Percentiles rank a stretch among this genome's conserved stretches.
These are phyloP conservation scores for Hymenoscyphus albidus DNA, from an alignment of 2,329 filamentous ascomycete species.

Conservation along the genomic window DNA sequence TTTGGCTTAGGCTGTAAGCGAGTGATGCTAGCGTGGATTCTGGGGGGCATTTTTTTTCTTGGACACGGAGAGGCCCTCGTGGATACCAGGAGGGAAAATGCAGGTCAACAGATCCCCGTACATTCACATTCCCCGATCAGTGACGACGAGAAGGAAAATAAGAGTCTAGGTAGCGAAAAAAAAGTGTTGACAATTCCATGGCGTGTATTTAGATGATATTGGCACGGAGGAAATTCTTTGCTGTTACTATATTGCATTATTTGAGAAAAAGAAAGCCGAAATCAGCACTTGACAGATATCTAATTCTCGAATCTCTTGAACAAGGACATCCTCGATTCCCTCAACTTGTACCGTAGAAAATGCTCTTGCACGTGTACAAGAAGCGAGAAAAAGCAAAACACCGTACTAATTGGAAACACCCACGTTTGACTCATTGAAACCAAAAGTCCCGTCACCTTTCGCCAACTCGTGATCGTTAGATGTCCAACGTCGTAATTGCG, in stretches of 20 bases:
- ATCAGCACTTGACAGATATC: too few relatives aligned
- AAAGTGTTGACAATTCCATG: not conserved
- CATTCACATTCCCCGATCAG: not conserved
- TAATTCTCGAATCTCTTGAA: too few relatives aligned
- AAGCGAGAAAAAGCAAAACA: too few relatives aligned
- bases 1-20: not conserved
- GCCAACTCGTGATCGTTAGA: not conserved
- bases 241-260: too few relatives aligned
- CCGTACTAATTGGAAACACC: not conserved
- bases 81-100: constrained; percentile 1
- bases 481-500: not conserved
- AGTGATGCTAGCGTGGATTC: not conserved
- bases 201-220: not conserved
- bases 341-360: too few relatives aligned
- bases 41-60: not conserved
- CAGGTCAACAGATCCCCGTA: constrained; percentile 2
- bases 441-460: not conserved
- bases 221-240: not conserved
- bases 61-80: not conserved
- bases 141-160: constrained; percentile 1
- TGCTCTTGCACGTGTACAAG: too few relatives aligned
- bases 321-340: too few relatives aligned
- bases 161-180: not conserved
- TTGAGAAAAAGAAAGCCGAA: too few relatives aligned
- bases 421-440: not conserved